phyloP scores from a whole-genome alignment of 2,329 filamentous ascomycete species.

The Celoporthe dispersa region DNA sequence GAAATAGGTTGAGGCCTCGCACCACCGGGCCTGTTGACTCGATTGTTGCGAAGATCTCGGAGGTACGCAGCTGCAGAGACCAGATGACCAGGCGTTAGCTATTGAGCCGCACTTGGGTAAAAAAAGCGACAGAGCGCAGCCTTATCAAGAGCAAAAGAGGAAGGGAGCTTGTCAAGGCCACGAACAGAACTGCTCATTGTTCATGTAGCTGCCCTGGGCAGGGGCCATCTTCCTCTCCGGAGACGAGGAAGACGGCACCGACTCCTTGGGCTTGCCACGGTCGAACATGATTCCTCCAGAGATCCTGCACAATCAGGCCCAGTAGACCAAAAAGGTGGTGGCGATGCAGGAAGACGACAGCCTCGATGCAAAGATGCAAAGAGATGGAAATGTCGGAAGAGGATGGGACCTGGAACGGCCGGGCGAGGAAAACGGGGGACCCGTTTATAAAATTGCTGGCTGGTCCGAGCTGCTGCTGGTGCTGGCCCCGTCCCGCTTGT shows the following conservation, averaged over 20 bases:
- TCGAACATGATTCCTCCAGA: conserved; percentile 38
- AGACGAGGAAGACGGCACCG: conserved; percentile 36
- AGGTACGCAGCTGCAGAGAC: conserved; percentile 66
- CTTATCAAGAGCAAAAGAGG: conserved; percentile 17
- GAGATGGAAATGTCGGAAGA: conserved; percentile 26
- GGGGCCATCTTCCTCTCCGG: conserved; percentile 58
- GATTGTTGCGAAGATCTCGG: conserved; percentile 70
- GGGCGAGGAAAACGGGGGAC: conserved; percentile 15
- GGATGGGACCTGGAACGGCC: conserved; percentile 13
- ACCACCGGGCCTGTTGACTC: conserved; percentile 69
- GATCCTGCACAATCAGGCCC: conserved; percentile 31
- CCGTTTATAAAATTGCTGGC: conserved; percentile 31
- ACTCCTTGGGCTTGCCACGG: conserved; percentile 41
- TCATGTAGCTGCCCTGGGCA: conserved; percentile 67
- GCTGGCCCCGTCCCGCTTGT: neutral
- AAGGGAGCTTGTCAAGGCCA: conserved; percentile 16
- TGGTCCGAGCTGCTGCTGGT: conserved; percentile 16
- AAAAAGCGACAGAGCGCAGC: neutral
- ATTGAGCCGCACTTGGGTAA: neutral
- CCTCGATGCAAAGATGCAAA: conserved; percentile 30
- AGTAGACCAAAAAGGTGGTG: conserved; percentile 30
- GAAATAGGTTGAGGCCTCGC: conserved; percentile 64
- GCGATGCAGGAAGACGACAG: conserved; percentile 14
- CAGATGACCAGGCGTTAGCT: conserved; percentile 30
- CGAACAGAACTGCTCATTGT: conserved; percentile 69